Evolutionary conservation across 192 early-diverging fungal species (phyloP), one percentile per base, ranked within the genome.

Genomic region (Coemansia sp.): DNA sequence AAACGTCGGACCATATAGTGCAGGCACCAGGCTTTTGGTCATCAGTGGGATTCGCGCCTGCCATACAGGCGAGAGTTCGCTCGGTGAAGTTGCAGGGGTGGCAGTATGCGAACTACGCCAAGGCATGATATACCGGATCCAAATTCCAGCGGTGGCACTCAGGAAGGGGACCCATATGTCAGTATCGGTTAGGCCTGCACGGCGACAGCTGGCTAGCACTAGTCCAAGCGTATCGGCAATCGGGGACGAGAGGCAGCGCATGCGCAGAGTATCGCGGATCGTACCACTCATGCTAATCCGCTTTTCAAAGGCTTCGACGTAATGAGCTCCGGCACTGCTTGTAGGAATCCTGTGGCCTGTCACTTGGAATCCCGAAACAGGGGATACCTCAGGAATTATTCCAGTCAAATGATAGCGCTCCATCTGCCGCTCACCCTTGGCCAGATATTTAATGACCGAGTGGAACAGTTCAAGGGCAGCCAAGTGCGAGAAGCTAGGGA

Each of bases 101-200:
- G 63, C 58, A 1, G 43, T 44, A 23, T 24, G 40, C 30, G 66
- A 51, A 0, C 62, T 52, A 3, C 66, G 62, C 73, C 73, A 76
- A 17, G 73, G 73, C 73, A 76, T 65, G 9, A 57, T 53, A 39
- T 69, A 76, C 22, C 73, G 58, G 25, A 66, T 49, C 73, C 73
- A 76, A 4, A 69, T 59, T 9, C 59, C 61, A 21, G 56, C 67
- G 6, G 61, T 59, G 25, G 44, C 51, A 27, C 63, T 59, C n/a
- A 76, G 21, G 15, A 66, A 66, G 12, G 73, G 60, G 3, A 76
- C 40, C 73, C 73, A 76, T 14, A 69, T 46, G 2, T 76, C 73
- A 0, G 63, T 46, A 30, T 76, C 73, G 4, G 53, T 27, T 4
- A 55, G 25, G 8, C 63, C 67, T 2, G 59, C 40, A 1, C 57